Base-by-base conservation (phyloP, 2,329 filamentous ascomycete species). In the Colletotrichum abscissum region DNA sequence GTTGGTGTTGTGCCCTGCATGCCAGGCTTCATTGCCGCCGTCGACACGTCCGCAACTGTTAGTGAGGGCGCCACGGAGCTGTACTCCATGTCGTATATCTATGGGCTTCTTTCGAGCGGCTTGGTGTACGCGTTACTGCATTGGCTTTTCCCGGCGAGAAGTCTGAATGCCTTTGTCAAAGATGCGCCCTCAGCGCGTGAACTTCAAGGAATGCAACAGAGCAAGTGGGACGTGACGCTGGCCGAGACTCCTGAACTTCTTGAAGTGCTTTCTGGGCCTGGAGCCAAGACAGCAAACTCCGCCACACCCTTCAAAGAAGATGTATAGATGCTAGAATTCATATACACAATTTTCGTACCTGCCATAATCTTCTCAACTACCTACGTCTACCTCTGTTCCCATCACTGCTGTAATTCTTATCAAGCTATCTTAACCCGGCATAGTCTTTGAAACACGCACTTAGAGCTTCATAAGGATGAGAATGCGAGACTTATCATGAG, bases 41-140 rank as follows among this genome's bases (percentile, higher is more conserved):
- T 49, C 8, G 42, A 49, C 42, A 22, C 42, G 19, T 78, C 3
- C 2, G 77, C 84, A 6, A 75, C 55, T 0, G 79, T 86, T 0
- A 76, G 81, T 0, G 78, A 80, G 6, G 83, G 81, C 4, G 84
- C 81, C 62, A 84, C 74, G 0, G 81, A 85, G 69, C 76, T 85
- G 1, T 85, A 84, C 73, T 79, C 80, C 72, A 75, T 84, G 63
- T 84, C 82, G 74, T 85, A 83, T 42, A 24, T 84, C 0, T 84
- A 84, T 11, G 83, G 83, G 0, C 83, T 84, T 33, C 46, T 81
- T 0, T 77, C 81, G 0, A 84, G 82, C 49, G 82, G 75, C 1
- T 3, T 79, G 2, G 76, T 83, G 1, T 84, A 80, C 55, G 64
- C 76, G 1, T 14, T 77, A 0, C 78, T 85, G 9, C 83, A 85